A percentile compares a stretch with the other conserved stretches of the same genome.
These are phyloP conservation scores for Cubamyces lactineus DNA, from an alignment of 768 basidiomycete species.

Conservation along the genomic window DNA sequence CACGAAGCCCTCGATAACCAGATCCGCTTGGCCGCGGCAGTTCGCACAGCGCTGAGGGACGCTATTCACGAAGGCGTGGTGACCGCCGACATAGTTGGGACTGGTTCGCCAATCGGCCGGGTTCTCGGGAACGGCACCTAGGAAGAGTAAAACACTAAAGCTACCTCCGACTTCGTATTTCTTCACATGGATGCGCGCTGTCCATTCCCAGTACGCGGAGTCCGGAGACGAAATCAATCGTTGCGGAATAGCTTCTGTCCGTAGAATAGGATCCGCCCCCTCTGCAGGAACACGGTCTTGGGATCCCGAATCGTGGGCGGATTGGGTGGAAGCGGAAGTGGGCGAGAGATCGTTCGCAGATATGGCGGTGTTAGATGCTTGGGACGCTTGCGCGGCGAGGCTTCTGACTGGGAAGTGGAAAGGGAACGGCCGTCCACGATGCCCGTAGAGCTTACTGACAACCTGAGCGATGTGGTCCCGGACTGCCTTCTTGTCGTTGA, in stretches of 20 bases:
- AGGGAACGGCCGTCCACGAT: background rate
- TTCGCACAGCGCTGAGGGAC: constrained; percentile 42
- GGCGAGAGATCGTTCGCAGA: background rate
- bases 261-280: background rate
- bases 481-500: constrained; percentile 34
- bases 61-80: constrained; percentile 47
- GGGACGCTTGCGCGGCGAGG: background rate
- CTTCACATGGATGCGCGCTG: constrained; percentile 44
- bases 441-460: constrained; percentile 40
- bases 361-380: background rate
- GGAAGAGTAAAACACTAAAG: constrained; percentile 52
- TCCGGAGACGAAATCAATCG: background rate
- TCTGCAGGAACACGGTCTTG: background rate
- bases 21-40: constrained; percentile 32
- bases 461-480: constrained; percentile 36
- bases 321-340: background rate
- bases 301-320: background rate
- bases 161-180: constrained; percentile 47
- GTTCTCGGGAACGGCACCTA: constrained; percentile 36
- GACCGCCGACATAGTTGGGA: constrained; percentile 45
- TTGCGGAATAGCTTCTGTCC: background rate
- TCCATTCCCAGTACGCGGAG: constrained; percentile 41
- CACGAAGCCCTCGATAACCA: constrained; percentile 27
- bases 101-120: constrained; percentile 40
- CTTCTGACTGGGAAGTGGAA: background rate